Base-by-base conservation (phyloP, 768 basidiomycete genomes). In the Rhizopogon vulgaris region DNA sequence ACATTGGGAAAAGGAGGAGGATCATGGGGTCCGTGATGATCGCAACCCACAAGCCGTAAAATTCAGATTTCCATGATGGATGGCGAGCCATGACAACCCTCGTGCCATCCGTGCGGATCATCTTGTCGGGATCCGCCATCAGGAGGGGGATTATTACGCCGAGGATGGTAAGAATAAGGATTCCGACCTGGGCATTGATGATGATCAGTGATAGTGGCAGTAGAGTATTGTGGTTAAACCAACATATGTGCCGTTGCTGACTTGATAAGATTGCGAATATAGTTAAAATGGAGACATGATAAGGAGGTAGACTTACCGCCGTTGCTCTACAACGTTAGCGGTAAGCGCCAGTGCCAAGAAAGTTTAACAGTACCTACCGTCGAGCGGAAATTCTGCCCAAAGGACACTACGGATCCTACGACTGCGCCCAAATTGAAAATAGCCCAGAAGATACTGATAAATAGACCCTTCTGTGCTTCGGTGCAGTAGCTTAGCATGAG, bases 361-460 rank as follows among this genome's bases (percentile, higher is more conserved):
- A 30, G 24, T 52, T 18, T 32, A 12, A 47, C 54, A 41, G 17
- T 34, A 69, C 75, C 18, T 57, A 83, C 85, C 61, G 66, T 75
- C n/a, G 80, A 83, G 52, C 82, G 63, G 58, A 82, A 80, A 61
- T 89, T 89, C 57, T 81, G 74, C 0, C 80, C 88, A 48, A 90
- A 73, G 15, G 87, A 81, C 27, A 90, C 85, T 12, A 83, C 69
- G 6, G 87, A 78, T 12, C 88, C 87, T 39, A 90, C 81, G 43
- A 91, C 85, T 48, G 82, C 82, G 28, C 87, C 87, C n/a, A 88
- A 59, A 57, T 89, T 89, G 73, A 90, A 90, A 55, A 90, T 85
- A 30, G 75, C 69, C 89, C 88, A 90, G 69, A 90, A 89, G 37
- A 87, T 79, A 38, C 78, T 80, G 51, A 90, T 87, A 67, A 77